These are phyloP conservation scores for Colletotrichum tabaci DNA, from an alignment of 2,329 filamentous ascomycete genomes.

Conservation along the genomic window DNA sequence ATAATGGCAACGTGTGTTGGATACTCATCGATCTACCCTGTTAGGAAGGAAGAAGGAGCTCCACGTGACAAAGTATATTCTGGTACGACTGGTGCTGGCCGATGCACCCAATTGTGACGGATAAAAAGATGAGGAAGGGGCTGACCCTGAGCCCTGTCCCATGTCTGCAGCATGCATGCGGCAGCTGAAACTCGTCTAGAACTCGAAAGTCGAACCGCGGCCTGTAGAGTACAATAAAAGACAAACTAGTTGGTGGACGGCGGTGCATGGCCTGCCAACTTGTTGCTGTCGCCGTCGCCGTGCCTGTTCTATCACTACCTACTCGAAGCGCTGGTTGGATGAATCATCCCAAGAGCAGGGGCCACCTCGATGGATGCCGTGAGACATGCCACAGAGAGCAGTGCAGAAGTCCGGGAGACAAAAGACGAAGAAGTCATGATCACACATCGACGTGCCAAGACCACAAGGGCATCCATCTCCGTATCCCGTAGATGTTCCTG, in stretches of 20 bases:
- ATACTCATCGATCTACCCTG: neutral
- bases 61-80: slow-evolving; percentile 10
- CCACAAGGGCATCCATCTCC: neutral
- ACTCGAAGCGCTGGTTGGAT: slow-evolving; percentile 16
- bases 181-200: slow-evolving; percentile 40
- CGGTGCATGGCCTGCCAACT: slow-evolving; percentile 20
- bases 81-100: neutral
- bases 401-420: slow-evolving; percentile 5
- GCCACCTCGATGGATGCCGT: slow-evolving; percentile 19
- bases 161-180: slow-evolving; percentile 34
- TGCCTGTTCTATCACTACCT: neutral
- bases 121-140: slow-evolving; percentile 18
- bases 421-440: slow-evolving; percentile 10
- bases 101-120: slow-evolving; percentile 29
- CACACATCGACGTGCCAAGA: slow-evolving; percentile 18
- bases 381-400: neutral
- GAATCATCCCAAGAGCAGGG: slow-evolving; percentile 12
- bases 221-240: slow-evolving; percentile 1
- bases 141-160: slow-evolving; percentile 33
- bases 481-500: slow-evolving; percentile 22
- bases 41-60: neutral
- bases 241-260: neutral
- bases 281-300: slow-evolving; percentile 8
- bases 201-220: slow-evolving; percentile 20
- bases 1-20: neutral